phyloP scores from a whole-genome alignment of 805 yeast genomes.

The Metschnikowia arizonensis region DNA sequence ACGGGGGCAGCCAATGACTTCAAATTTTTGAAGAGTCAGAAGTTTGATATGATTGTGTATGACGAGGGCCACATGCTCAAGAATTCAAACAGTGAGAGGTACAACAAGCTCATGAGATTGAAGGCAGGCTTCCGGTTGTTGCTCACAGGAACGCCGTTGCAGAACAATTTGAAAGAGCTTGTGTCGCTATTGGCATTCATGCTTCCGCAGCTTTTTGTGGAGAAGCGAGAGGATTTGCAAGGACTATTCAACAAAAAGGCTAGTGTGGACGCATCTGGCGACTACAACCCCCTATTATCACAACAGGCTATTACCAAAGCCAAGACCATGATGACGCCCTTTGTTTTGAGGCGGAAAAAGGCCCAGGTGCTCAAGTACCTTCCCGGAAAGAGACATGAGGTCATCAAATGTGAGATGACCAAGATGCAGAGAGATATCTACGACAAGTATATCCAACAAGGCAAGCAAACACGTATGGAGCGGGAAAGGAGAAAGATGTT shows the following conservation, averaged over 20 bases:
- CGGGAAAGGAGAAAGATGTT: conserved; percentile 41
- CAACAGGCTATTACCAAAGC: conserved; percentile 92
- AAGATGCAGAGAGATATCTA: conserved; percentile 57
- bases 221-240: conserved; percentile 75
- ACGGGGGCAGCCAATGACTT: conserved; percentile 81
- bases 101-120: conserved; percentile 78
- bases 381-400: conserved; percentile 67
- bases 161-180: conserved; percentile 85
- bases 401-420: conserved; percentile 63
- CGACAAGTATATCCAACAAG: conserved; percentile 49
- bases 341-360: conserved; percentile 87
- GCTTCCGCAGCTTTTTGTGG: conserved; percentile 75
- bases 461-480: conserved; percentile 38
- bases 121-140: conserved; percentile 79
- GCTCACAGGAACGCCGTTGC: conserved; percentile 95
- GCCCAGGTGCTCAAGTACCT: conserved; percentile 86
- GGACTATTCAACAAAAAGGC: conserved; percentile 86
- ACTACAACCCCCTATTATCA: conserved; percentile 76
- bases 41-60: conserved; percentile 84
- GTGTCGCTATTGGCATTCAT: conserved; percentile 89
- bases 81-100: conserved; percentile 84
- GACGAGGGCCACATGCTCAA: conserved; percentile 98
- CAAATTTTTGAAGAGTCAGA: conserved; percentile 66
- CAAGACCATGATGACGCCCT: conserved; percentile 97
- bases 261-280: conserved; percentile 50